Conservation (phyloP, 805 yeast genomes). For the Suhomyces kilbournensis region DNA sequence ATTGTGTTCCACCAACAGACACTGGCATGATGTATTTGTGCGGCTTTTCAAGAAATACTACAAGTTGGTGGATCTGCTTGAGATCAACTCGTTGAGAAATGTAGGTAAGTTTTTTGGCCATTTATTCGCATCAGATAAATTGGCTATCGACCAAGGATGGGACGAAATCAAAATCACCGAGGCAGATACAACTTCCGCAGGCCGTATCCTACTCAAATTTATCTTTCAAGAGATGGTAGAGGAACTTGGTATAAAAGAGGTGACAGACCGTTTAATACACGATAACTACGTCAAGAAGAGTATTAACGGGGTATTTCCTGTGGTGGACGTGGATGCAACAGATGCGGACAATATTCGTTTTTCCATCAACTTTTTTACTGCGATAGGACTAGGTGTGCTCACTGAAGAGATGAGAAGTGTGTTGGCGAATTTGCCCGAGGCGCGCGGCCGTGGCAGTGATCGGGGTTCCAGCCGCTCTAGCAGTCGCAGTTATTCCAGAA, state of each 20-base stretch:
- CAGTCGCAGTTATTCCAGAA: conserved; percentile 9
- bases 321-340: conserved; percentile 21
- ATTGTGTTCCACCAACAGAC: conserved; percentile 46
- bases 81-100: conserved; percentile 70
- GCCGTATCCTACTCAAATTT: conserved; percentile 77
- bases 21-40: conserved; percentile 59
- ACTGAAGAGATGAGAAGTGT: conserved; percentile 78
- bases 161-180: conserved; percentile 60
- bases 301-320: conserved; percentile 65
- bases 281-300: conserved; percentile 52
- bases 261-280: conserved; percentile 45
- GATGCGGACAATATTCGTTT: conserved; percentile 61
- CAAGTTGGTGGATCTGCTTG: conserved; percentile 58
- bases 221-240: conserved; percentile 75
- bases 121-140: conserved; percentile 62
- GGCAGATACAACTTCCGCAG: conserved; percentile 70
- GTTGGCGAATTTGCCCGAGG: conserved; percentile 33
- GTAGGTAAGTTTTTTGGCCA: conserved; percentile 87
- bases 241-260: conserved; percentile 60
- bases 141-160: conserved; percentile 60
- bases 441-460: conserved; percentile 16
- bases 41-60: conserved; percentile 56
- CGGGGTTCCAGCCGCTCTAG: conserved; percentile 18
- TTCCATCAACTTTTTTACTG: conserved; percentile 87
- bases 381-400: conserved; percentile 80